A percentile compares a stretch with the other conserved stretches of the same genome.
These are phyloP conservation scores for Chrysoporthe puriensis DNA, from an alignment of 2,329 filamentous ascomycete species.

Conservation along the genomic window DNA sequence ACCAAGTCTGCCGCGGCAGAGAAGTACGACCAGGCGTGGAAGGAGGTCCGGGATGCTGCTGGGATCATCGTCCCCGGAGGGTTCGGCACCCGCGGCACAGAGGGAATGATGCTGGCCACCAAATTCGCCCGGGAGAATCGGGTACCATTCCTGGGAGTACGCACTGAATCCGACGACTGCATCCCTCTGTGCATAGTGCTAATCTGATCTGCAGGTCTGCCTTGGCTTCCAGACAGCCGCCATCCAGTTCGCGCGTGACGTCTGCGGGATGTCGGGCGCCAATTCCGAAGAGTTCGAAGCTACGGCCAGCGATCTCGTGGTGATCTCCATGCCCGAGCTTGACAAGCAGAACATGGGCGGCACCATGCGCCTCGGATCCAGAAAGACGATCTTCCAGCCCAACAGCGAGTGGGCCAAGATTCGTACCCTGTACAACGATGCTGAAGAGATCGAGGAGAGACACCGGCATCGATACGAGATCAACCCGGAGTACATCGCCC, in stretches of 20 bases:
- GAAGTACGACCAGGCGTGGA: conserved; percentile 85
- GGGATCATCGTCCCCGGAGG: conserved; percentile 74
- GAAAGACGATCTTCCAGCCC: conserved; percentile 70
- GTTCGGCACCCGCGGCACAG: conserved; percentile 79
- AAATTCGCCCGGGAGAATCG: conserved; percentile 84
- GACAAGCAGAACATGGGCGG: conserved; percentile 64
- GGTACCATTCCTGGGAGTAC: conserved; percentile 80
- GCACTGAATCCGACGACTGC: neutral
- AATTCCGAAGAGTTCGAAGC: conserved; percentile 60
- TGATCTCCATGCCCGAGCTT: conserved; percentile 90
- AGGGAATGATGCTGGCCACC: conserved; percentile 89
- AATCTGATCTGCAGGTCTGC: conserved; percentile 49
- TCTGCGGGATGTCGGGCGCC: conserved; percentile 65
- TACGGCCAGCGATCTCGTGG: conserved; percentile 66
- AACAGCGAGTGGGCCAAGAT: conserved; percentile 72
- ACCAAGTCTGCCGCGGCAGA: conserved; percentile 66
- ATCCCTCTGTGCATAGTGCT: neutral
- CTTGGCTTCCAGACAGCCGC: conserved; percentile 92
- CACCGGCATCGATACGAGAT: conserved; percentile 84
- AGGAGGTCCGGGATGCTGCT: conserved; percentile 70
- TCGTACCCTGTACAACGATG: conserved; percentile 66
- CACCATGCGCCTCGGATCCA: conserved; percentile 77
- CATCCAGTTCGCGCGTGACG: conserved; percentile 81
- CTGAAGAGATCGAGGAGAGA: conserved; percentile 61
- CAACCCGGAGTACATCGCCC: conserved; percentile 70